Evolutionary conservation across 2,329 filamentous ascomycete genomes (phyloP), one percentile per base, ranked within the genome.

Genomic region (Alternaria longipes): DNA sequence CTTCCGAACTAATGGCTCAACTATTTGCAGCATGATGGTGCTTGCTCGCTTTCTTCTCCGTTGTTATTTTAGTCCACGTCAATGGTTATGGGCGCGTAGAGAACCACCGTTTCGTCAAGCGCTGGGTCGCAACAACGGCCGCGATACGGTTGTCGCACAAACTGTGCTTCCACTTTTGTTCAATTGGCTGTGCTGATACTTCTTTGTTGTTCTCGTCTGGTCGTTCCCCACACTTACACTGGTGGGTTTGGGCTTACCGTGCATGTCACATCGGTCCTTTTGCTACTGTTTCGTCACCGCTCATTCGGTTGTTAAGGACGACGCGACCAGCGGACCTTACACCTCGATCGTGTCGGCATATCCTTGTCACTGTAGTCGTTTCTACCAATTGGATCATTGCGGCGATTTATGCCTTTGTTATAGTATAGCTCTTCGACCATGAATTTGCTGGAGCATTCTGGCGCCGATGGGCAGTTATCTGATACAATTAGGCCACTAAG

Each of bases 231-330:
- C 64, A 53, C 49, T 60, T 50, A 50, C 32, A 54, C 58, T 59
- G 61, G 57, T 52, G 46, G 57, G 54, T 38, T 52, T 59, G 56
- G 58, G 54, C 56, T 59, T 62, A 58, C 60, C 62, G 58, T 63
- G 62, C 64, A 64, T 63, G 45, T 50, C 56, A 30, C 64, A 62
- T 71, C 68, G 67, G 69, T 67, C 69, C 68, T 67, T 65, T 60
- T 70, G 55, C 51, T 59, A 59, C 56, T 56, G 42, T 66, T 62
- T 64, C 59, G 66, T 71, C 65, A 72, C 69, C 69, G 68, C 69
- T 70, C 63, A 64, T 69, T 56, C 63, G 57, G 38, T 59, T 51
- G 36, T 40, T 46, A 51, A 56, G 52, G 54, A 58, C 59, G 54
- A 59, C 59, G 51, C 56, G 52, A 57, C 54, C 66, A 56, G 49